phyloP scores from a whole-genome alignment of 2,329 filamentous ascomycete genomes.

The Cercospora berteroae region DNA sequence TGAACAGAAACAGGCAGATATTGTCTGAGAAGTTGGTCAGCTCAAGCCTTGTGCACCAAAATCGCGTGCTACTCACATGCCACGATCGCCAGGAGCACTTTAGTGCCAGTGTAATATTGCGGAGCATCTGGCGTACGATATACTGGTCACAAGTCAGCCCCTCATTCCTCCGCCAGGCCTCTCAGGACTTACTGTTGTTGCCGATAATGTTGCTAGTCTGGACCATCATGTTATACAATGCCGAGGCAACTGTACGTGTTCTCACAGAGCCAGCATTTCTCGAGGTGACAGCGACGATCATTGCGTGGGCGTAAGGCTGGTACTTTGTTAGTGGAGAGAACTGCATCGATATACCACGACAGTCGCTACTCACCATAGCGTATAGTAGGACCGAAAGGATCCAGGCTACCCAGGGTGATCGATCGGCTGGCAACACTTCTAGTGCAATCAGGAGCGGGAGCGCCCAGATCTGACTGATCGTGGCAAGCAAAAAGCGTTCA shows the following conservation, averaged over 20 bases:
- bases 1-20: slow-evolving; percentile 51
- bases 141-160: slow-evolving; percentile 37
- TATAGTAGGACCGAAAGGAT: slow-evolving; percentile 42
- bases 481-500: slow-evolving; percentile 52
- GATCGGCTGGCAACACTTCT: slow-evolving; percentile 40
- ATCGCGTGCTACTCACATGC: background rate
- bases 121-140: slow-evolving; percentile 57
- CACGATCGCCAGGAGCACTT: slow-evolving; percentile 52
- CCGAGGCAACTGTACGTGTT: slow-evolving; percentile 58
- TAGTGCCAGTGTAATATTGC: slow-evolving; percentile 56
- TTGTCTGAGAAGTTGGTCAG: slow-evolving; percentile 39
- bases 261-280: slow-evolving; percentile 63
- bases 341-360: background rate
- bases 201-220: slow-evolving; percentile 43
- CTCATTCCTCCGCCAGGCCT: slow-evolving; percentile 23
- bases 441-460: slow-evolving; percentile 41
- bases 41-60: background rate
- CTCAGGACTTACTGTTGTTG: slow-evolving; percentile 30
- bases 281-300: slow-evolving; percentile 60
- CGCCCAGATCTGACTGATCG: slow-evolving; percentile 43
- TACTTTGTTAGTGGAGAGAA: background rate
- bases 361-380: slow-evolving; percentile 28
- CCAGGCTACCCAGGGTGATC: slow-evolving; percentile 41
- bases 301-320: slow-evolving; percentile 51
- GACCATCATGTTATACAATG: slow-evolving; percentile 57